Conservation (phyloP, 179 eudicot genomes). For the Sideroxylon spinosum region DNA sequence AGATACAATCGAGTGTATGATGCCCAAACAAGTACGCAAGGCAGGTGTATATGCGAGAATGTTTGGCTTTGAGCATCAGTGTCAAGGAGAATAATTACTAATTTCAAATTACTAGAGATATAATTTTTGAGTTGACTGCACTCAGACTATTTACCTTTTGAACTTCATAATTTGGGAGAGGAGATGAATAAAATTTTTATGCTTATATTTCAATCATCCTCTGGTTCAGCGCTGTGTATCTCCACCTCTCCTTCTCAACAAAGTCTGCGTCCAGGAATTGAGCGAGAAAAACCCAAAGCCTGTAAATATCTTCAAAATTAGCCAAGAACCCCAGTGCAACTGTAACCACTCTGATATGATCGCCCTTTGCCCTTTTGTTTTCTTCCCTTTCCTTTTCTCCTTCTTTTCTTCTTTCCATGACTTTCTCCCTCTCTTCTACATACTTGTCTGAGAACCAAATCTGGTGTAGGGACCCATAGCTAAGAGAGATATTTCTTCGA, state of each 20-base stretch:
- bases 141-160: background rate
- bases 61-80: too few relatives aligned
- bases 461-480: slow-evolving; percentile 53
- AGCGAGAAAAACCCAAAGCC: slow-evolving; percentile 84
- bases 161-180: background rate
- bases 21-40: too few relatives aligned
- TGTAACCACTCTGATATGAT: slow-evolving; percentile 53
- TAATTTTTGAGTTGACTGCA: background rate
- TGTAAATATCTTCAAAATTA: slow-evolving; percentile 74
- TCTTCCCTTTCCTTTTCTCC: slow-evolving; percentile 36
- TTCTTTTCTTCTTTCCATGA: slow-evolving; percentile 41
- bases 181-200: too few relatives aligned
- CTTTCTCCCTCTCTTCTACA: slow-evolving; percentile 36
- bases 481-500: slow-evolving; percentile 68
- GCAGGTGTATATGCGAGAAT: too few relatives aligned
- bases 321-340: slow-evolving; percentile 73
- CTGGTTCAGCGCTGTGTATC: slow-evolving; percentile 80
- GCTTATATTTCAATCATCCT: slow-evolving; percentile 55
- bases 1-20: too few relatives aligned
- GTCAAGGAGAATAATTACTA: too few relatives aligned
- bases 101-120: background rate
- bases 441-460: slow-evolving; percentile 76
- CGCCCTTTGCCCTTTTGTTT: slow-evolving; percentile 24
- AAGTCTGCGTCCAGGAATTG: slow-evolving; percentile 92
- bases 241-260: slow-evolving; percentile 97